Conservation (phyloP, 805 yeast genomes). For the Saccharomyces paradoxus region DNA sequence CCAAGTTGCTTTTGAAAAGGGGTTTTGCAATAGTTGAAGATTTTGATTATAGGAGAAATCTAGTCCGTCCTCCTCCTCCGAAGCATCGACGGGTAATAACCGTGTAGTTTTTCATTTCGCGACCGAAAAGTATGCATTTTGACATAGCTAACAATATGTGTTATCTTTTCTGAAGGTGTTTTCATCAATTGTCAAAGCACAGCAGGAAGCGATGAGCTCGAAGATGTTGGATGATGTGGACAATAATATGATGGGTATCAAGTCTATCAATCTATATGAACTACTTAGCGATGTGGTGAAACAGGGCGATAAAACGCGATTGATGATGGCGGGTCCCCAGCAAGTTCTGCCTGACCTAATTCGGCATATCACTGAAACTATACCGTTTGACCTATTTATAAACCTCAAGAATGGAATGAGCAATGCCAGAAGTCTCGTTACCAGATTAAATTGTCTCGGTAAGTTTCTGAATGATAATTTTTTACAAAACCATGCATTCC, state of each 20-base stretch:
- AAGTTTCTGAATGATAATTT: slow-evolving; percentile 14
- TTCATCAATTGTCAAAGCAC: background rate
- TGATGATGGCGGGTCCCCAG: slow-evolving; percentile 5
- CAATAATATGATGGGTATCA: slow-evolving; percentile 23
- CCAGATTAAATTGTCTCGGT: slow-evolving; percentile 8
- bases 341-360: slow-evolving; percentile 16
- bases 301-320: slow-evolving; percentile 2
- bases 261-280: slow-evolving; percentile 12
- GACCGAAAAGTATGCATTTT: background rate
- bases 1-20: background rate
- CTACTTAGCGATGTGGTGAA: slow-evolving; percentile 11
- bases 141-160: background rate
- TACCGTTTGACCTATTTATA: slow-evolving; percentile 21
- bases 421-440: background rate
- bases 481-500: slow-evolving; percentile 20
- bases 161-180: background rate
- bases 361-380: slow-evolving; percentile 17
- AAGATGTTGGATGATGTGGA: slow-evolving; percentile 10
- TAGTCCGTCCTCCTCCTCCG: background rate
- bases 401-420: background rate
- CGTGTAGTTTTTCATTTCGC: background rate
- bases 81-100: background rate
- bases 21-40: background rate
- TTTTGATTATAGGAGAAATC: background rate
- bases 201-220: background rate